A percentile compares a stretch with the other conserved stretches of the same genome.
phyloP scores from a whole-genome alignment of 106 monocot species.

The Dioscorea dumetorum region DNA sequence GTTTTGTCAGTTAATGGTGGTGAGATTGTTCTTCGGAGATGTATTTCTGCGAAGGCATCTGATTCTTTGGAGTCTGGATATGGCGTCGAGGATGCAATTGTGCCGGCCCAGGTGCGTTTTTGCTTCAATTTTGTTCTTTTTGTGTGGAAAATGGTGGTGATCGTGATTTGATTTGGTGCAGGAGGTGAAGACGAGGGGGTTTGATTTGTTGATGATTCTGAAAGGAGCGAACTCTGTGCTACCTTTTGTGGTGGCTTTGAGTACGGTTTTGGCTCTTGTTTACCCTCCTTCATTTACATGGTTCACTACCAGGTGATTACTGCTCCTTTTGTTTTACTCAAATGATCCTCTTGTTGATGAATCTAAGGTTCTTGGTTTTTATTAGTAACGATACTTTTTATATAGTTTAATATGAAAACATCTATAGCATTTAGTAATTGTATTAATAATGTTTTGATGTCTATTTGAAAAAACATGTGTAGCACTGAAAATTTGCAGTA shows the following conservation, averaged over 20 bases:
- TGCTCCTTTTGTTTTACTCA: neutral
- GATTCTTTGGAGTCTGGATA: conserved; percentile 21
- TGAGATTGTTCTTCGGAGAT: conserved; percentile 3
- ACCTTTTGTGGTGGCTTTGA: conserved; percentile 79
- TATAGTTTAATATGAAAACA: too few relatives aligned
- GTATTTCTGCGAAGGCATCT: conserved; percentile 5
- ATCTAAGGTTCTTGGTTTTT: too few relatives aligned
- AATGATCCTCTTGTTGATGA: too few relatives aligned
- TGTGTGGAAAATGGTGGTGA: neutral
- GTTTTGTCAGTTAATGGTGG: conserved; percentile 2
- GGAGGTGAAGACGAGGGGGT: conserved; percentile 15
- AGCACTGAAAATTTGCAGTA: too few relatives aligned
- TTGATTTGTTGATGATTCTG: conserved; percentile 53
- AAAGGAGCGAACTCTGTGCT: conserved; percentile 74
- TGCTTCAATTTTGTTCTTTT: neutral
- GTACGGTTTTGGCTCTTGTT: conserved; percentile 81
- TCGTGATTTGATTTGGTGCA: conserved; percentile 9
- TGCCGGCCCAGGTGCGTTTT: conserved; percentile 1
- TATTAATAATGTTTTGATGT: too few relatives aligned
- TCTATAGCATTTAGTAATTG: too few relatives aligned
- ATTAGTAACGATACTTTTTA: too few relatives aligned
- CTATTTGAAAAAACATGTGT: too few relatives aligned
- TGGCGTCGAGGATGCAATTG: conserved; percentile 7
- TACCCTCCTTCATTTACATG: conserved; percentile 95
- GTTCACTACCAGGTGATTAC: conserved; percentile 84